phyloP scores from a whole-genome alignment of 2,329 filamentous ascomycete species.

The Colletotrichum caudatum region DNA sequence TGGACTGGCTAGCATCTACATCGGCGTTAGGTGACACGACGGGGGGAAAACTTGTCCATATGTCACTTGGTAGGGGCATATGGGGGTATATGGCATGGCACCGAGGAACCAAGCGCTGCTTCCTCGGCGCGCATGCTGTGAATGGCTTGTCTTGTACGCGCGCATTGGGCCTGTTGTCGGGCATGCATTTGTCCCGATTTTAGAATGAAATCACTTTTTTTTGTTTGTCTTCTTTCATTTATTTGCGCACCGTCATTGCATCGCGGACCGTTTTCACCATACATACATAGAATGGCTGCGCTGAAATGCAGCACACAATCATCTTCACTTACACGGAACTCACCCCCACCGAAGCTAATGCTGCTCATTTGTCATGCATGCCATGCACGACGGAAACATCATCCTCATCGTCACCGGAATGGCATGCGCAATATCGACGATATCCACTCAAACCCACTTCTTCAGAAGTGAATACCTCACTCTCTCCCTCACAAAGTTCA shows the following conservation, averaged over 20 bases:
- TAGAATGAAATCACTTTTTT: constrained; percentile 24
- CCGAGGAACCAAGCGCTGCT: constrained; percentile 39
- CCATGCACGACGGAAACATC: no score
- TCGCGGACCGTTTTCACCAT: background rate
- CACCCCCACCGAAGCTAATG: constrained; percentile 10
- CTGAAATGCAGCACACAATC: background rate
- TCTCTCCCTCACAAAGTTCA: background rate
- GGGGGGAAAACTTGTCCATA: constrained; percentile 28
- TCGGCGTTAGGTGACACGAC: constrained; percentile 45
- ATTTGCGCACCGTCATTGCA: background rate
- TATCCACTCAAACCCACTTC: background rate
- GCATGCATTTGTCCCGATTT: constrained; percentile 17
- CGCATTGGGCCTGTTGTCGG: constrained; percentile 29
- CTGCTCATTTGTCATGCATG: background rate
- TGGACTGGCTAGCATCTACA: constrained; percentile 45
- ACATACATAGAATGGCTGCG: background rate
- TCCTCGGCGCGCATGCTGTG: constrained; percentile 36
- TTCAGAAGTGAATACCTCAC: background rate
- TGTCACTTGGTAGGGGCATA: constrained; percentile 33
- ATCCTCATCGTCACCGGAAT: background rate
- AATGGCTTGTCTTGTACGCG: constrained; percentile 37
- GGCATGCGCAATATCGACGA: background rate
- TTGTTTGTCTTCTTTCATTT: background rate
- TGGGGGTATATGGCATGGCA: constrained; percentile 32
- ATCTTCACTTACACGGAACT: constrained; percentile 30